Evolutionary conservation across 176 grass and related monocot genomes (phyloP), one percentile per base, ranked within the genome.

Genomic region (Hyparrhenia diplandra): DNA sequence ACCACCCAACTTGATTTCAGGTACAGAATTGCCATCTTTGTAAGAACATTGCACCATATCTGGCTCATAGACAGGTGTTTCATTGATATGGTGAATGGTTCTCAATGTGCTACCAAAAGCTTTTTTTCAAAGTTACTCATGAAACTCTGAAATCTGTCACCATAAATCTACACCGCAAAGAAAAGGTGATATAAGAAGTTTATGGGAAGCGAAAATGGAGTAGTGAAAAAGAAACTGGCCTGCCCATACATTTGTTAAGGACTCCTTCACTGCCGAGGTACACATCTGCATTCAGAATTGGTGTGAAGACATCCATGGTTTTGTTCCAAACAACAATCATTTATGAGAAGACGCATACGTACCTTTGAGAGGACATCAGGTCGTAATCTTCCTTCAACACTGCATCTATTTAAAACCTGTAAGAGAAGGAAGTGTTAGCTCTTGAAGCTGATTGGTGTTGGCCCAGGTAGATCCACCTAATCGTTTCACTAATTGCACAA

Each of bases 31-130:
- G 47, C 18, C 64, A 76, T 76, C 61, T 40, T 18, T 13, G 34
- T 64, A 90, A 64, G 67, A 80, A 73, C 40, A 76, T 55, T 71
- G 80, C 54, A 64, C 64, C 12, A 45, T 79, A 78, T 42, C 74
- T 84, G 81, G 81, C 41, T 91, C 36, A 78, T 65, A 71, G 46
- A 78, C 36, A 67, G 73, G 69, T 71, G 47, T 39, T 66, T 77
- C 62, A 34, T 91, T 98, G 74, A 97, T 87, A 40, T 91, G 10
- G 68, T 81, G 75, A 69, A 95, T 92, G 34, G 92, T 98, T 78
- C 80, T 92, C 62, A 98, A 84, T 86, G 96, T 95, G 86, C 86
- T 93, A 36, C 84, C 82, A 89, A 98, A 98, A 78, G 92, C 95
- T 84, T 98, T 93, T 98, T 93, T 47, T 93, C 90, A 69, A 98